Evolutionary conservation across 371 early-diverging fungal genomes (phyloP), one percentile per base, ranked within the genome.

Genomic region (Rhizopus arrhizus): DNA sequence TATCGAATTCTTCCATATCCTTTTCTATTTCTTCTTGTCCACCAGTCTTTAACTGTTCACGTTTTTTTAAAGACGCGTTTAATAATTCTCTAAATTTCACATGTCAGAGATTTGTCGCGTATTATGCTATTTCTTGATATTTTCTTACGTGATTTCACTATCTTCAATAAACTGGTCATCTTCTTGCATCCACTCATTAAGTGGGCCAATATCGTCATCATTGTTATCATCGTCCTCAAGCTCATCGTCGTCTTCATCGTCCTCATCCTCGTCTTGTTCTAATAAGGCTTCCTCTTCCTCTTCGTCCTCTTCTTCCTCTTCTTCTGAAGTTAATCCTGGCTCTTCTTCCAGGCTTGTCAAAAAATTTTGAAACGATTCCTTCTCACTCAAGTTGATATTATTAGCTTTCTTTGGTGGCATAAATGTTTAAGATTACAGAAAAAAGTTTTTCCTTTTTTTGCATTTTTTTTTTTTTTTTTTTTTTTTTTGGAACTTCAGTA

Each of bases 1-100:
- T 69, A 16, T 76, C 72, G 48, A 77, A 77, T 11, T 74, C 73
- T 47, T 72, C 77, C 59, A 72, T 66, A 11, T 76, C 79, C 29
- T 53, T 43, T 47, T 66, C 52, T 4, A 69, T 33, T 61, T 75
- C 75, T 4, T 71, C 72, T 29, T 59, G n/a, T 41, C 55, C 66
- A 53, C 76, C 77, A 7, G 75, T 73, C 32, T 70, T 73, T 7
- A 67, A 36, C 13, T 53, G 50, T 11, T 10, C 15, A 56, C 68
- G 68, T 4, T 67, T 43, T 31, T 55, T 51, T 2, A 45, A 32
- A 29, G 59, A 38, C 16, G 48, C 31, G 28, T 67, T 49, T 13
- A 67, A 45, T 16, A 62, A 41, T 2, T 62, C 38, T 13, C 67
- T 66, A 54, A 3, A 47, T 13, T 52, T 13, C 29, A 22, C 35